Evolutionary conservation across 345 rosid species (phyloP).

Genomic region (Noccaea bulbosa): DNA sequence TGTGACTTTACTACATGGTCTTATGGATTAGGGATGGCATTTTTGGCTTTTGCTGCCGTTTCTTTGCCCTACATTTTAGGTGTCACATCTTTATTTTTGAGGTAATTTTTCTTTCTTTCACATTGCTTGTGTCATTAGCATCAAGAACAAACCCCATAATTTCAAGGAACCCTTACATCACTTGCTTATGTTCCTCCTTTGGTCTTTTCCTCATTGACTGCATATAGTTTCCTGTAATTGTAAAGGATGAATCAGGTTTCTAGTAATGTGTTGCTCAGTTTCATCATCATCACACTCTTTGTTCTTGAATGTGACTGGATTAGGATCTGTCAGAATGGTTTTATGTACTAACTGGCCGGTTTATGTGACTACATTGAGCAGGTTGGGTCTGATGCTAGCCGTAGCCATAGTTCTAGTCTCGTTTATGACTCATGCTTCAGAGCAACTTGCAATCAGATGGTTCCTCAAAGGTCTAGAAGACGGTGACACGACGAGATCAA

Average conservation of each 20-base stretch:
- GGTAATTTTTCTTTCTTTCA: constrained; percentile 50
- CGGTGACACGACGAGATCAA: constrained; percentile 52
- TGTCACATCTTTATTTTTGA: constrained; percentile 75
- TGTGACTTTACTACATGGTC: constrained; percentile 61
- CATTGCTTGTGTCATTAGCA: constrained; percentile 19
- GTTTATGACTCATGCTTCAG: constrained; percentile 90
- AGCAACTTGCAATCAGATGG: constrained; percentile 71
- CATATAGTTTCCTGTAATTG: not conserved
- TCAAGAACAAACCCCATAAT: not conserved
- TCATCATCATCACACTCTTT: not conserved
- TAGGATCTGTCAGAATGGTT: not conserved
- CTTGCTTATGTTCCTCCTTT: constrained; percentile 14
- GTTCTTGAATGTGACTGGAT: constrained; percentile 12
- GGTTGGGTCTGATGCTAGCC: constrained; percentile 84
- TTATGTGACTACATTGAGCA: constrained; percentile 39
- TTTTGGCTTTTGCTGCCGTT: constrained; percentile 67
- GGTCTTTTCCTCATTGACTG: constrained; percentile 11
- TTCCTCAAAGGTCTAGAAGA: constrained; percentile 78
- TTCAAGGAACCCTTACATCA: no score
- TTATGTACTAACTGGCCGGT: constrained; percentile 15
- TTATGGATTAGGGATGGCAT: constrained; percentile 77
- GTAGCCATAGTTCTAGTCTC: constrained; percentile 81
- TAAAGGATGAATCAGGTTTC: not conserved
- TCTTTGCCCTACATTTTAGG: constrained; percentile 77
- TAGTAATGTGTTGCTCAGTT: constrained; percentile 1